Evolutionary conservation across 768 basidiomycete species (phyloP), one percentile per base, ranked within the genome.

Genomic region (Macrocybe gigantea): DNA sequence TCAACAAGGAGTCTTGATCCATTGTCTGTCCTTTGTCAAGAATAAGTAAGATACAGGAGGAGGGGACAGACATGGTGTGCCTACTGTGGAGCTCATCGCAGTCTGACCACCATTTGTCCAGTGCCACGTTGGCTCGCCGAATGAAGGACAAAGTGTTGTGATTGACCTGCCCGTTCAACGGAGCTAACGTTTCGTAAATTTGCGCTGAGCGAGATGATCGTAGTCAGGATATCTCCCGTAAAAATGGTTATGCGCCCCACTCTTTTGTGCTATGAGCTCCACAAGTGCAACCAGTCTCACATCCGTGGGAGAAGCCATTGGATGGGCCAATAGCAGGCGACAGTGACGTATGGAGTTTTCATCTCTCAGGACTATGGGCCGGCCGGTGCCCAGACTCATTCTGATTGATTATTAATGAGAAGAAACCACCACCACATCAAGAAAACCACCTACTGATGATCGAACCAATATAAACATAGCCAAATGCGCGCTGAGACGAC

Each of bases 401-500:
- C 89, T 92, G 49, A 14, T 42, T 12, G 13, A 40, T 50, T 41
- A 41, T 52, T 41, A 41, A 33, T 50, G 22, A 46, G 45, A 22
- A 22, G 22, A 22, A 4, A 4, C 22, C 22, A 2, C 22, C 22
- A 4, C 40, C 30, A 46, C 29, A 9, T n/a, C 13, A 52, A 49
- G 33, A 47, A 38, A 15, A 46, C 47, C 31, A 72, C 85, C 52
- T 57, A 91, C 90, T 93, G 88, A 68, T 93, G 93, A 69, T 95
- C 93, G 58, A 95, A 92, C 89, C 92, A 92, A 63, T 94, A 95
- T 38, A 95, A 76, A 61, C 92, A 93, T 50, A 94, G 72, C 93
- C 93, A 96, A 52, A 94, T 92, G 44, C 93, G 78, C 2, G 92
- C 90, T 51, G 92, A 93, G 6, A 95, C 85, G 40, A 95, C 89